Evolutionary conservation across 371 early-diverging fungal species (phyloP).

Genomic region (Lichtheimia corymbifera): DNA sequence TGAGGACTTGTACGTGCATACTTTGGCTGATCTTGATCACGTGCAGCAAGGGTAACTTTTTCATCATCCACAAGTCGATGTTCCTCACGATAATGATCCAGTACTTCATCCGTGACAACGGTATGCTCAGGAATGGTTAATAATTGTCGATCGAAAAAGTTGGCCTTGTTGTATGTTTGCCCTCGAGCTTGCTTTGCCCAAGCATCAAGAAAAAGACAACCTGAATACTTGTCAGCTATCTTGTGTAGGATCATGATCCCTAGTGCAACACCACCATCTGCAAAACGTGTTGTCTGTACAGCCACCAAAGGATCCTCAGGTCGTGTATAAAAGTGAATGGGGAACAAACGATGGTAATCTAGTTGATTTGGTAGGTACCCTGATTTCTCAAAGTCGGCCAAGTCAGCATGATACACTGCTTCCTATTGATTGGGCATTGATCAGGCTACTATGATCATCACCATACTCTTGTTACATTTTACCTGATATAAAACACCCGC

Average conservation of each 20-base stretch:
- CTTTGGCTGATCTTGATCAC: slow-evolving; percentile 28
- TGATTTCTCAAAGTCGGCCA: slow-evolving; percentile 19
- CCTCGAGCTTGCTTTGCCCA: slow-evolving; percentile 36
- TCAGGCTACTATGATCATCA: background rate
- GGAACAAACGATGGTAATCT: slow-evolving; percentile 44
- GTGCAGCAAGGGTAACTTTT: slow-evolving; percentile 4
- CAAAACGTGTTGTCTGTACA: slow-evolving; percentile 34
- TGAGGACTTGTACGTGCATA: slow-evolving; percentile 29
- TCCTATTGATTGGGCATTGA: slow-evolving; percentile 10
- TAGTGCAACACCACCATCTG: slow-evolving; percentile 39
- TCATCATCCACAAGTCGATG: slow-evolving; percentile 17
- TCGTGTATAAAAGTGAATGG: slow-evolving; percentile 41
- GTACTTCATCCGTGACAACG: slow-evolving; percentile 26
- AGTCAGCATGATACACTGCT: slow-evolving; percentile 28
- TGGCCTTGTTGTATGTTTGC: slow-evolving; percentile 12
- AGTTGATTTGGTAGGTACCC: slow-evolving; percentile 40
- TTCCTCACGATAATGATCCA: slow-evolving; percentile 37
- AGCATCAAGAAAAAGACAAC: slow-evolving; percentile 34
- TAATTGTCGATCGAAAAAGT: slow-evolving; percentile 21
- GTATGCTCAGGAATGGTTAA: slow-evolving; percentile 24
- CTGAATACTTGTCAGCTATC: slow-evolving; percentile 38
- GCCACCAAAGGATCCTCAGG: slow-evolving; percentile 36
- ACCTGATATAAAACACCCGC: slow-evolving; percentile 37
- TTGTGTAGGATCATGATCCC: slow-evolving; percentile 44
- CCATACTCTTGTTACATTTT: background rate